These are phyloP conservation scores for Linnemannia elongata DNA, from an alignment of 192 early-diverging fungal genomes.

Conservation along the genomic window DNA sequence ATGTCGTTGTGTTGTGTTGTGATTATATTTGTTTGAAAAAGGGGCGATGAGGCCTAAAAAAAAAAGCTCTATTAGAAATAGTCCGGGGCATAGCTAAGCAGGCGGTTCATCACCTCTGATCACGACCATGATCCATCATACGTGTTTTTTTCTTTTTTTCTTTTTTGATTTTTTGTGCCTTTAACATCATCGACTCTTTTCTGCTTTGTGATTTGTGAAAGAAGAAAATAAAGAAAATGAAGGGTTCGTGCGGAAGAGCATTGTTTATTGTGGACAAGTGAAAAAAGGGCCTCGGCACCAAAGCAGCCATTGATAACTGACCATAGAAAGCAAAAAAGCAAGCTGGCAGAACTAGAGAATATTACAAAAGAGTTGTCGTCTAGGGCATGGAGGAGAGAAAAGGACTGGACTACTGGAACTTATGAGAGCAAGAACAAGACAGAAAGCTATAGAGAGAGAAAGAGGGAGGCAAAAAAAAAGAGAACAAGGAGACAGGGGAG, in stretches of 20 bases:
- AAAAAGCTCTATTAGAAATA: too few species aligned
- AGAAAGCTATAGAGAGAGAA: neutral
- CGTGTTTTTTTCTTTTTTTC: neutral
- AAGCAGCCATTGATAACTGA: neutral
- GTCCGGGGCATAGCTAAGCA: too few species aligned
- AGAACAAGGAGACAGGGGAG: neutral
- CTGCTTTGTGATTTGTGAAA: neutral
- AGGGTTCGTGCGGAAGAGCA: neutral
- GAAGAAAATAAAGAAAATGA: neutral
- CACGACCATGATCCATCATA: neutral
- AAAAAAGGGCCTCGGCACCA: neutral
- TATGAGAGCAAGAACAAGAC: too few species aligned
- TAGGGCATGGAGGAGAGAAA: neutral
- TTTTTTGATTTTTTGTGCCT: neutral
- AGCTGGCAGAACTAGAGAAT: neutral
- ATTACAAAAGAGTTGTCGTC: neutral
- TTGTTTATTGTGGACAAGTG: neutral
- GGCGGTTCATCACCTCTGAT: too few species aligned
- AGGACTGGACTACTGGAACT: too few species aligned
- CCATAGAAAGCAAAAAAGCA: neutral
- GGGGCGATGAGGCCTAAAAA: too few species aligned
- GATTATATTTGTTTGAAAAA: too few species aligned
- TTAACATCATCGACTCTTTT: neutral
- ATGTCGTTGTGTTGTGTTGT: too few species aligned
- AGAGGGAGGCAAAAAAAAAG: neutral